Base-by-base conservation (phyloP, 148 eudicot genomes). In the Pharnaceum exiguum region DNA sequence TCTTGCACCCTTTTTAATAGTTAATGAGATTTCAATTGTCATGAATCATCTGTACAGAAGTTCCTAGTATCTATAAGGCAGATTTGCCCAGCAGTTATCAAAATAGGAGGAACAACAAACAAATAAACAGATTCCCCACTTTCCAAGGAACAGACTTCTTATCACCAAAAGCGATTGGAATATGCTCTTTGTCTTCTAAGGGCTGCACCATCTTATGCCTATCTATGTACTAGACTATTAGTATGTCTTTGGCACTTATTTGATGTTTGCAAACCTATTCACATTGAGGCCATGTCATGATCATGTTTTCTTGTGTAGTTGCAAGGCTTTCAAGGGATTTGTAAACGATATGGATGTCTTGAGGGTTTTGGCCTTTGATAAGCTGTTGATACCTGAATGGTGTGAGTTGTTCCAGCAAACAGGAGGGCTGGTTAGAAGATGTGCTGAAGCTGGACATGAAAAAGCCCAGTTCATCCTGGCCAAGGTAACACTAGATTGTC, bases 391-490 rank as follows among this genome's bases (percentile, higher is more conserved):
- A 36, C 24, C 45, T 55, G 31, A 12, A 35, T 21, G 31, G 3
- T 55, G 59, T 29, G 45, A 23, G 17, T 37, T 55, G 18, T 55
- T 55, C 45, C 59, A 55, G 30, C n/a, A 12, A 12, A 37, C 7
- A 55, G 45, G 7, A 23, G 59, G 59, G 13, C 45, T 55, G 45
- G 7, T 55, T 33, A 8, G 2, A 29, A 55, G 59, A 37, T 35
- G 59, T 55, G 59, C 59, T 2, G 30, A 23, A 32, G 45, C 31
- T 55, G 59, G 59, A 24, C 45, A 55, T 21, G 13, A 17, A 30
- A 19, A 55, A 37, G 59, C 59, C 37, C 59, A 55, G 12, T 5
- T 36, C 5, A 55, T 55, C 44, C 12, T 55, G 59, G 59, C 30
- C 21, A 36, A 36, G 59, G 59, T 55, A 24, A 36, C 18, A 54